Base-by-base conservation (phyloP, 179 eudicot genomes). In the Gypsophila paniculata region DNA sequence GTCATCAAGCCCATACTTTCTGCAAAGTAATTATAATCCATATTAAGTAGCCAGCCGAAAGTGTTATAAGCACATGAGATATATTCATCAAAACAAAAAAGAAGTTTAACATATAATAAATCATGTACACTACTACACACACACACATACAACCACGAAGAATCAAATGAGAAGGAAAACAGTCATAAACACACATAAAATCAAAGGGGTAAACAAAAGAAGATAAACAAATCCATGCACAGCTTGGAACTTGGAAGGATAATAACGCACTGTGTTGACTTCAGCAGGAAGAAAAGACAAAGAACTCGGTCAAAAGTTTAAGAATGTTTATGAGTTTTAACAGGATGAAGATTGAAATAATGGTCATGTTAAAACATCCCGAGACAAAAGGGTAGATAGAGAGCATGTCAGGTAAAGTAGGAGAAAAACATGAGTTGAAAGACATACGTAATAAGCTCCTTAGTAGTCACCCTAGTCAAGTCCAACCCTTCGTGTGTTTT, bases 1-100 rank as follows among this genome's bases (percentile, higher is more conserved):
- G 68, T 89, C 96, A 69, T 89, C 91, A 51, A 91, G 87, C 55
- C 90, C 94, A 83, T 89, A 91, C 79, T 89, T 91, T 29, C 94
- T 91, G 82, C 86, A 78, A 21, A 71, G 54, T 26, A 51, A 68
- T 29, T n/a, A 29, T 22, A 19, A 65, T 44, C 46, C 25, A 68
- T 6, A 15, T 51, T 42, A 15, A 52, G 22, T 25, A 66, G 21
- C 12, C 22, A 22, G 14, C 22, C 6, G 8, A 51, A 67, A 67
- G 70, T 51, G 44, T 65, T 25, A 19, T 22, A 14, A 25, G 34
- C 34, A 58, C 17, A 38, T 64, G 26, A 18, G 15, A 25, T 19
- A 63, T 38, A 63, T 38, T 18, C 23, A 38, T 18, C 48, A 63
- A 10, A 38, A 29, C 34, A 29, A 29, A 5, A 36, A 29, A 18